Evolutionary conservation across 345 rosid species (phyloP).

Genomic region (Ricinus communis): DNA sequence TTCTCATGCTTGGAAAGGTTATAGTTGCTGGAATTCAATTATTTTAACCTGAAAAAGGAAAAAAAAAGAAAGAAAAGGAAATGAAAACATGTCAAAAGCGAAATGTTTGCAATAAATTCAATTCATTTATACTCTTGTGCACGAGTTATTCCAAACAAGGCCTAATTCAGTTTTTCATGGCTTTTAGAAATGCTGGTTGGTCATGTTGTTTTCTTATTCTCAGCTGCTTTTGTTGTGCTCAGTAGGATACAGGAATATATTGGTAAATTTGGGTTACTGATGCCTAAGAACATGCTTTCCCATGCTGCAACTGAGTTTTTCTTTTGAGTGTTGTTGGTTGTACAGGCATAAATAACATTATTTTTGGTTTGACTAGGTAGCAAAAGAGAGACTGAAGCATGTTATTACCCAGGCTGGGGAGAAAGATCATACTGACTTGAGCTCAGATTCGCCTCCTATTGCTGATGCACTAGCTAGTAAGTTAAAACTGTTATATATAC

Average conservation of each 20-base stretch:
- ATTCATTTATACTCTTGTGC: no score
- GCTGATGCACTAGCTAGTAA: slow-evolving; percentile 62
- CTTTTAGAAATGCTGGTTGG: background rate
- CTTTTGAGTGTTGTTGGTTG: background rate
- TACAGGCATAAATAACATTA: slow-evolving; percentile 21
- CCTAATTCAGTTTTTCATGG: background rate
- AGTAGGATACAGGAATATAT: background rate
- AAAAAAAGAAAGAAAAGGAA: no score
- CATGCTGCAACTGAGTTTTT: background rate
- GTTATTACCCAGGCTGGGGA: slow-evolving; percentile 77
- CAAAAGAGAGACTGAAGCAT: slow-evolving; percentile 71
- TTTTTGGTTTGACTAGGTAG: slow-evolving; percentile 49
- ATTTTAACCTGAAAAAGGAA: no score
- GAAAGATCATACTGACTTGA: slow-evolving; percentile 49
- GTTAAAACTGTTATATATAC: slow-evolving; percentile 20
- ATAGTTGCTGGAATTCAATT: no score
- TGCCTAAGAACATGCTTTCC: background rate
- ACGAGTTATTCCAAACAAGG: background rate
- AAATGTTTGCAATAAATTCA: no score
- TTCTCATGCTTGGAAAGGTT: no score
- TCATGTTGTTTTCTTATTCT: no score
- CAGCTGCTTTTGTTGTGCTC: no score
- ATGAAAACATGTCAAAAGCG: no score
- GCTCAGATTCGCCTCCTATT: slow-evolving; percentile 61
- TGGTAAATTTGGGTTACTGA: background rate